These are phyloP conservation scores for Hygrophorus pudorinus DNA, from an alignment of 768 basidiomycete species.

Conservation along the genomic window DNA sequence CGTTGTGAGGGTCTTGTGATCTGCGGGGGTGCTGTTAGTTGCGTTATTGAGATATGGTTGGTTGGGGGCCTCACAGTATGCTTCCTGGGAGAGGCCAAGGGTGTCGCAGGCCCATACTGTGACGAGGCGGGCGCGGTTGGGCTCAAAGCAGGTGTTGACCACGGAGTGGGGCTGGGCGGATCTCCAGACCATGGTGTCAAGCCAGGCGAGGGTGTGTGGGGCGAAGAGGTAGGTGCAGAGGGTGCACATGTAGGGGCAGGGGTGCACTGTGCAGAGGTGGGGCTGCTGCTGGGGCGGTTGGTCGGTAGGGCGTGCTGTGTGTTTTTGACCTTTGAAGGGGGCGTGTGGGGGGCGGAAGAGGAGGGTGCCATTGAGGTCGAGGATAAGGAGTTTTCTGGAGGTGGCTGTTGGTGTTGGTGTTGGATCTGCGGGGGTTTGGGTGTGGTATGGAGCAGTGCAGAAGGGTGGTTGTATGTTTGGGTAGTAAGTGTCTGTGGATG, in stretches of 20 bases:
- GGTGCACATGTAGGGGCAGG: constrained; percentile 54
- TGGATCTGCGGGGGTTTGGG: too few species aligned
- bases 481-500: too few species aligned
- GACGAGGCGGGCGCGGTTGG: constrained; percentile 29
- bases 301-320: constrained; percentile 38
- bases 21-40: constrained; percentile 48
- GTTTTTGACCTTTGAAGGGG: constrained; percentile 37
- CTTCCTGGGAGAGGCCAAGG: constrained; percentile 45
- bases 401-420: too few species aligned
- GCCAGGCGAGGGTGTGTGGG: constrained; percentile 46
- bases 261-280: too few species aligned
- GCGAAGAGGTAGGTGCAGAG: constrained; percentile 60
- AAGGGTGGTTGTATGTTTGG: too few species aligned
- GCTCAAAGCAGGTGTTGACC: constrained; percentile 53
- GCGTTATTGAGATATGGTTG: not conserved
- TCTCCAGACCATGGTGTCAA: constrained; percentile 86
- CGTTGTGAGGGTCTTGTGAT: too few species aligned
- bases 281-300: too few species aligned
- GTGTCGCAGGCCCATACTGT: constrained; percentile 78
- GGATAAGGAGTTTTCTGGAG: constrained; percentile 53
- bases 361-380: constrained; percentile 72
- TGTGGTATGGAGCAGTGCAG: constrained; percentile 17
- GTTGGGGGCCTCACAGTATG: constrained; percentile 49
- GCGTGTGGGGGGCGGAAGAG: too few species aligned
- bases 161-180: constrained; percentile 79